Evolutionary conservation across 176 grass and related monocot genomes (phyloP).

Genomic region (Ensete glaucum): DNA sequence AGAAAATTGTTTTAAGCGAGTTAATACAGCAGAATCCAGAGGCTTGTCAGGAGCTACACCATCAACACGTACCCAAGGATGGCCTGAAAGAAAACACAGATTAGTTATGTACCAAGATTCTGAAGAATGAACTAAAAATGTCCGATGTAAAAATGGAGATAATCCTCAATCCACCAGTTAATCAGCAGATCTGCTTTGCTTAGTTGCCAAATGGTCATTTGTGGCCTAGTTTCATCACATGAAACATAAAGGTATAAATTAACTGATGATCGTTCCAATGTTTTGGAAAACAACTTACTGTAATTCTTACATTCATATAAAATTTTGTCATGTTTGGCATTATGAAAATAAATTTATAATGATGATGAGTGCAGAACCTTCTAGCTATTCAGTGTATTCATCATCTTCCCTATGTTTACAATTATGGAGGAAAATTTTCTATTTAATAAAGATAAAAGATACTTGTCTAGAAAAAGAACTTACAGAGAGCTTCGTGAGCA

Average conservation of each 20-base stretch:
- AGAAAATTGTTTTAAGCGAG: slow-evolving; percentile 68
- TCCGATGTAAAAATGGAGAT: not conserved
- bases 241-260: not conserved
- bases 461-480: slow-evolving; percentile 13
- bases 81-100: slow-evolving; percentile 36
- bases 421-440: too few species aligned
- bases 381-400: too few species aligned
- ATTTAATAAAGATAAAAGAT: not conserved
- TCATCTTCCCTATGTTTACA: too few species aligned
- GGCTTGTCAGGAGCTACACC: slow-evolving; percentile 67
- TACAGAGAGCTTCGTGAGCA: slow-evolving; percentile 68
- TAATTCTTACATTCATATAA: not conserved
- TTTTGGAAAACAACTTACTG: not conserved
- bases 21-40: slow-evolving; percentile 68
- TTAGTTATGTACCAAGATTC: not conserved
- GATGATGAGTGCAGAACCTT: too few species aligned
- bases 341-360: too few species aligned
- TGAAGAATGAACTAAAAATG: not conserved
- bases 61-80: slow-evolving; percentile 68
- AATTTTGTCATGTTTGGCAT: too few species aligned
- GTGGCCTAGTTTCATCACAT: not conserved
- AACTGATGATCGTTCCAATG: not conserved
- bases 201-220: not conserved
- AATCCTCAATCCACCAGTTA: not conserved
- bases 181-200: not conserved